Evolutionary conservation across 768 basidiomycete genomes (phyloP).

Genomic region (Kwoniella pini): DNA sequence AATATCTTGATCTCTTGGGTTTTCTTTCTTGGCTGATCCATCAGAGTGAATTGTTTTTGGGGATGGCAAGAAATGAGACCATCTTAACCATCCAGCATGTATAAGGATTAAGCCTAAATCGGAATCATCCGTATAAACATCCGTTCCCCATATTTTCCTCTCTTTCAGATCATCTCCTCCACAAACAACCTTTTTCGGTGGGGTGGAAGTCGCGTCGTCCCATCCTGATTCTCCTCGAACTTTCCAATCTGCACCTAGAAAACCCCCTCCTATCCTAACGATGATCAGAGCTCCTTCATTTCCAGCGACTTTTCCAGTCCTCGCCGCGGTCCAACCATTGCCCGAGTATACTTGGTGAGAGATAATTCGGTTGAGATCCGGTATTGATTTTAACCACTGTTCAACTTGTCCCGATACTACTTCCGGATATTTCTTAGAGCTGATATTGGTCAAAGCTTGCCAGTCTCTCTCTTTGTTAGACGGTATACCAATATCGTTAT

Average conservation of each 20-base stretch:
- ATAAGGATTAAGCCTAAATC: conserved; percentile 55
- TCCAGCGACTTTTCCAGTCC: conserved; percentile 4
- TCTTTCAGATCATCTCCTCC: conserved; percentile 19
- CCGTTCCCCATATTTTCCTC: conserved; percentile 56
- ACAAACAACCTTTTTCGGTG: conserved; percentile 4
- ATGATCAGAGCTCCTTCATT: conserved; percentile 37
- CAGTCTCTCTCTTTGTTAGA: conserved; percentile 22
- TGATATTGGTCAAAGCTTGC: conserved; percentile 21
- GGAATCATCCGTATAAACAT: conserved; percentile 59
- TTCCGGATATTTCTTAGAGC: conserved; percentile 27
- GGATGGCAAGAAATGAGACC: too few species aligned
- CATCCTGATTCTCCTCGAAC: conserved; percentile 46
- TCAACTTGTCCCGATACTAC: conserved; percentile 41
- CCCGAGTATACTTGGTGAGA: conserved; percentile 36
- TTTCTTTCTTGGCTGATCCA: not conserved
- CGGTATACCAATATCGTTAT: not conserved
- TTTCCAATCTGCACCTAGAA: conserved; percentile 37
- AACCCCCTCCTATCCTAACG: conserved; percentile 37
- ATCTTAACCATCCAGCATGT: conserved; percentile 56
- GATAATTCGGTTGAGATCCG: conserved; percentile 30
- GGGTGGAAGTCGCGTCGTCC: conserved; percentile 28
- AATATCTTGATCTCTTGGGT: conserved; percentile 16
- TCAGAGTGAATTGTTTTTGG: too few species aligned
- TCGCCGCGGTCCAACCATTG: conserved; percentile 32
- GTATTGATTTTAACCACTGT: conserved; percentile 35